Conservation (phyloP, 345 rosid genomes). For the Crucihimalaya himalaica region DNA sequence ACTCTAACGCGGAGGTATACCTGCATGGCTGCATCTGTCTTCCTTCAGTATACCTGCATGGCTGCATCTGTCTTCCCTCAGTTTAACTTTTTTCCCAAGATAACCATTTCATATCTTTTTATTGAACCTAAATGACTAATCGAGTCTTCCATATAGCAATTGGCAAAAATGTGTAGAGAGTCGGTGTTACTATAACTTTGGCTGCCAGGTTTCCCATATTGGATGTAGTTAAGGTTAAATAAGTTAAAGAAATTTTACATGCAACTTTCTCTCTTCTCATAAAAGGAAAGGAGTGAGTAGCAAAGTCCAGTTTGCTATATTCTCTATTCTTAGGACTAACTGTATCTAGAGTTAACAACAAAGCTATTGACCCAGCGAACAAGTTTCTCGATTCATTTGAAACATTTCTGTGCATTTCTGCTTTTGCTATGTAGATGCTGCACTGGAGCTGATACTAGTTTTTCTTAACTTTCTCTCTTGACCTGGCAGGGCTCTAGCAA, state of each 20-base stretch:
- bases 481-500: constrained; percentile 40
- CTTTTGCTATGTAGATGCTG: constrained; percentile 13
- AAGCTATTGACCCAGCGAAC: background rate
- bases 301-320: background rate
- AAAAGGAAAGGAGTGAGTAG: constrained; percentile 9
- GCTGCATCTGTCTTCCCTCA: constrained; percentile 1
- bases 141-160: constrained; percentile 17
- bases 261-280: background rate
- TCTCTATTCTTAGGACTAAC: background rate
- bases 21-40: constrained; percentile 5
- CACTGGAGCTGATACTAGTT: background rate
- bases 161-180: constrained; percentile 10
- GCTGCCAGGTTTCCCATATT: constrained; percentile 16
- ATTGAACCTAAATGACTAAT: background rate
- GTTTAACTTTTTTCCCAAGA: background rate
- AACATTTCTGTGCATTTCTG: constrained; percentile 6
- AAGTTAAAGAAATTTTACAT: background rate
- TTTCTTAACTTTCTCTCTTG: background rate
- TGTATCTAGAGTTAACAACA: background rate
- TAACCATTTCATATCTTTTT: background rate
- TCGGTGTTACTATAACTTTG: background rate
- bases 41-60: too few relatives aligned
- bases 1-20: constrained; percentile 65
- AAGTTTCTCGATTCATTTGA: background rate
- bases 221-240: constrained; percentile 3